Evolutionary conservation across 345 rosid species (phyloP), one percentile per base, ranked within the genome.

Genomic region (Populus davidiana): DNA sequence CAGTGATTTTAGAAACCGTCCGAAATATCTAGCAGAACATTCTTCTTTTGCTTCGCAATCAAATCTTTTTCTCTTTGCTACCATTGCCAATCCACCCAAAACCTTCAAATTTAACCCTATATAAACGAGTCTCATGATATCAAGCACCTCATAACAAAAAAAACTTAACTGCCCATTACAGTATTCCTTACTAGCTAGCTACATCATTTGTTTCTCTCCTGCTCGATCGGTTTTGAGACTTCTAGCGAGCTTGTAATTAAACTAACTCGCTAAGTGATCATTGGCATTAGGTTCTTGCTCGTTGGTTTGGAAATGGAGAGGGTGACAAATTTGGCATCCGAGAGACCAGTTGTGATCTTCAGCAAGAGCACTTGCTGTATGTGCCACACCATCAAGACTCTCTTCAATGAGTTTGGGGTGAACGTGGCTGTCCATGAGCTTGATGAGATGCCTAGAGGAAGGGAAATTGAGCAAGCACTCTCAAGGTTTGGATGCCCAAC

Each of bases 271-370:
- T 8, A 0, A 2, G 9, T 36, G n/a, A n/a, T n/a, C 71, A 21
- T 33, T 8, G n/a, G 14, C 33, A 36, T 41, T 9, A 21, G 18
- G 3, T 67, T 21, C 18, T 36, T 23, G 3, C 2, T 18, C 8
- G 59, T 2, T 52, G n/a, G 20, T 18, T 5, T 52, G 23, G 2
- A 29, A 76, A 88, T 94, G 98, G 98, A 94, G 29, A 90, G 79
- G 33, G 84, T 92, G 64, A 82, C 83, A 6, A 83, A 78, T 66
- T 70, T 94, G 89, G 94, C 87, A 73, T 67, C 91, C 8, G 93
- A 90, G 85, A 94, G 89, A 83, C 89, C 98, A 2, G 96, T 94
- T 73, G 97, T 91, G 87, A 88, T 94, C 71, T 94, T 92, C 87
- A 92, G 97, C 87, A 86, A 81, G 85, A 94, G 91, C 70, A 77